Percentiles rank a stretch among this genome's conserved stretches.
These are phyloP conservation scores for Phytopythium oedochilum DNA, from an alignment of 352 stramenopile species.

Conservation along the genomic window DNA sequence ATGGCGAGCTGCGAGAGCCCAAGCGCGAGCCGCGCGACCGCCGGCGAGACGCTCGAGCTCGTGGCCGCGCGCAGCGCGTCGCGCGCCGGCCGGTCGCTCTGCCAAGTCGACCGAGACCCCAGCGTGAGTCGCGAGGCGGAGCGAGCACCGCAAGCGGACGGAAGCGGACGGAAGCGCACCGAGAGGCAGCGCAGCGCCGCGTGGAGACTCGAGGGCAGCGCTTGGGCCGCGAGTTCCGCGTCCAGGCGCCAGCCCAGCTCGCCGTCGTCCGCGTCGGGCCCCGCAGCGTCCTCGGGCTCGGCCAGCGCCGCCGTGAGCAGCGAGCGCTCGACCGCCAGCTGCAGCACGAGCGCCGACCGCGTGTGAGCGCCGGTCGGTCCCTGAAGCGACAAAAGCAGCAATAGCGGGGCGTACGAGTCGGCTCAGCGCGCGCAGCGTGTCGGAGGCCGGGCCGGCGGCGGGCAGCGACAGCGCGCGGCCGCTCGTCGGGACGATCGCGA, in stretches of 20 bases:
- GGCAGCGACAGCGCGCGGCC: not conserved
- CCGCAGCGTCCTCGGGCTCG: not conserved
- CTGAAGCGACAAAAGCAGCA: too few relatives aligned
- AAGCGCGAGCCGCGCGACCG: slow-evolving; percentile 27
- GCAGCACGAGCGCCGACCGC: too few relatives aligned
- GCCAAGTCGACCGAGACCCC: not conserved
- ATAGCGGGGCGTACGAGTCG: slow-evolving; percentile 14
- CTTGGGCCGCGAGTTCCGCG: slow-evolving; percentile 9
- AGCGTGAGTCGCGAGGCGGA: not conserved
- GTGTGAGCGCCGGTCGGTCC: too few relatives aligned
- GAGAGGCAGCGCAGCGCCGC: slow-evolving; percentile 16
- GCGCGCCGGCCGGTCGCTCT: slow-evolving; percentile 36
- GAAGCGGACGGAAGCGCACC: slow-evolving; percentile 7
- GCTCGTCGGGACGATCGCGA: slow-evolving; percentile 16
- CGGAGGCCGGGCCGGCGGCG: not conserved
- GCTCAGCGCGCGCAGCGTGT: slow-evolving; percentile 7
- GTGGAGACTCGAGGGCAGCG: slow-evolving; percentile 31
- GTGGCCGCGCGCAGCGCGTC: slow-evolving; percentile 33
- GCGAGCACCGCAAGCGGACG: too few relatives aligned
- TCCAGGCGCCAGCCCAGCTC: slow-evolving; percentile 7
- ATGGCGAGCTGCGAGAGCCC: slow-evolving; percentile 37
- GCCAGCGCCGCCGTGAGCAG: slow-evolving; percentile 10
- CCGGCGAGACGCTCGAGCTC: slow-evolving; percentile 31
- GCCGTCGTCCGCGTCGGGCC: slow-evolving; percentile 17
- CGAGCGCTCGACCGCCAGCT: slow-evolving; percentile 18